phyloP scores from a whole-genome alignment of 2,329 filamentous ascomycete genomes.

The Colletotrichum orbiculare region DNA sequence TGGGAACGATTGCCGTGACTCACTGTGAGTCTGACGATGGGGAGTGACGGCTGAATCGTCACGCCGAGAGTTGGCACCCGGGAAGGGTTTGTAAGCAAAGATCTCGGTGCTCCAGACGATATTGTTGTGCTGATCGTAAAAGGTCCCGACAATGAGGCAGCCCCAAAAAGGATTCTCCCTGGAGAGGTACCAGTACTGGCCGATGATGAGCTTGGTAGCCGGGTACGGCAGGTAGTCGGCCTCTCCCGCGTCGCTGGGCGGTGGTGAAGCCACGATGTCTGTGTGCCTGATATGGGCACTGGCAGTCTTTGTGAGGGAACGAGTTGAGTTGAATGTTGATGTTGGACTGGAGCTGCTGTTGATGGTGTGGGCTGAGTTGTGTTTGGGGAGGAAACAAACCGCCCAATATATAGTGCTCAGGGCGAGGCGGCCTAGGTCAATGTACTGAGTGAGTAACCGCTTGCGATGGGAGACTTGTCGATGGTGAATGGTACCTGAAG shows the following conservation, averaged over 20 bases:
- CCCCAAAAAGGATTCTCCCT: constrained; percentile 52
- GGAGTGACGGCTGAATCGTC: neutral
- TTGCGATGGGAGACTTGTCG: no score
- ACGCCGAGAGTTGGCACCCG: constrained; percentile 1
- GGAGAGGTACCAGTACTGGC: constrained; percentile 52
- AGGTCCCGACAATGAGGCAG: constrained; percentile 59
- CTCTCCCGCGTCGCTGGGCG: constrained; percentile 3
- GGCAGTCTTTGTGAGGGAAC: no score
- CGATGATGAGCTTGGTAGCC: constrained; percentile 58
- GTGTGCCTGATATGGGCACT: no score
- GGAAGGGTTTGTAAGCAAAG: constrained; percentile 41
- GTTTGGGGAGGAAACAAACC: no score
- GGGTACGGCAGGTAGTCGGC: constrained; percentile 52
- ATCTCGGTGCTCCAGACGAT: constrained; percentile 60
- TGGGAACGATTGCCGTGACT: constrained; percentile 12
- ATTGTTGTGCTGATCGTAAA: constrained; percentile 55
- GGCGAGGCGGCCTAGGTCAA: no score
- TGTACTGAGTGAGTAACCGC: no score
- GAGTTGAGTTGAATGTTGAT: no score
- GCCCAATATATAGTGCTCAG: no score
- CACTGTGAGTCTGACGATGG: constrained; percentile 16
- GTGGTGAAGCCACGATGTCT: no score
- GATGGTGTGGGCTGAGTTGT: no score
- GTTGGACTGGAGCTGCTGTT: no score
- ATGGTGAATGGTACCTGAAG: no score